Conservation (phyloP, 23 red algal genomes). For the Agarophyton chilense region DNA sequence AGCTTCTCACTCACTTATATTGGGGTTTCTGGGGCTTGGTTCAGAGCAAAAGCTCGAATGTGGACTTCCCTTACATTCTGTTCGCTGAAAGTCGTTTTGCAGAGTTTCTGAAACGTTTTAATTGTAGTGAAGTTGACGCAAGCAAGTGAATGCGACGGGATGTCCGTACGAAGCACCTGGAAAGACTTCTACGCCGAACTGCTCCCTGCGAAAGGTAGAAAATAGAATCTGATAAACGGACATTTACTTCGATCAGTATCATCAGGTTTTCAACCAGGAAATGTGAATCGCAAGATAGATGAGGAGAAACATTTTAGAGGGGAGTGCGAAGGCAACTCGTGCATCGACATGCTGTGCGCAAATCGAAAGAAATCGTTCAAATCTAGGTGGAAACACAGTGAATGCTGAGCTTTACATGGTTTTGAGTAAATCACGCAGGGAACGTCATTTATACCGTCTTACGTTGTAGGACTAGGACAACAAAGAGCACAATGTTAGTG, state of each 20-base stretch:
- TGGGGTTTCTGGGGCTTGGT: slow-evolving; percentile 81
- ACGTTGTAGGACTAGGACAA: neutral
- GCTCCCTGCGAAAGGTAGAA: no score
- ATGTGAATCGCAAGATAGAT: no score
- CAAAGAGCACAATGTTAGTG: neutral
- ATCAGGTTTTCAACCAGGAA: no score
- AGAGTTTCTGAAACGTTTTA: slow-evolving; percentile 10
- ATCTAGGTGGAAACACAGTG: neutral
- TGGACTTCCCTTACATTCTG: slow-evolving; percentile 46
- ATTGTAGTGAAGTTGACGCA: neutral
- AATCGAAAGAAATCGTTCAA: neutral
- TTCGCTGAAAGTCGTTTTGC: slow-evolving; percentile 41
- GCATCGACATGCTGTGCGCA: no score
- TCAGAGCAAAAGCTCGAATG: slow-evolving; percentile 24
- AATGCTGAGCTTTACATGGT: slow-evolving; percentile 16
- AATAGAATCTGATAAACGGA: no score
- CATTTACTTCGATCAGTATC: no score
- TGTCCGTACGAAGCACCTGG: no score
- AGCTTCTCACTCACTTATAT: slow-evolving; percentile 54
- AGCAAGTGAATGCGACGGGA: neutral
- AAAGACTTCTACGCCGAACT: no score
- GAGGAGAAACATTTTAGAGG: no score
- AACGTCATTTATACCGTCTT: slow-evolving; percentile 6
- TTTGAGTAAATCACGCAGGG: neutral
- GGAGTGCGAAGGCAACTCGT: no score